phyloP scores from a whole-genome alignment of 2,329 filamentous ascomycete species.

The Onygenales sp. region DNA sequence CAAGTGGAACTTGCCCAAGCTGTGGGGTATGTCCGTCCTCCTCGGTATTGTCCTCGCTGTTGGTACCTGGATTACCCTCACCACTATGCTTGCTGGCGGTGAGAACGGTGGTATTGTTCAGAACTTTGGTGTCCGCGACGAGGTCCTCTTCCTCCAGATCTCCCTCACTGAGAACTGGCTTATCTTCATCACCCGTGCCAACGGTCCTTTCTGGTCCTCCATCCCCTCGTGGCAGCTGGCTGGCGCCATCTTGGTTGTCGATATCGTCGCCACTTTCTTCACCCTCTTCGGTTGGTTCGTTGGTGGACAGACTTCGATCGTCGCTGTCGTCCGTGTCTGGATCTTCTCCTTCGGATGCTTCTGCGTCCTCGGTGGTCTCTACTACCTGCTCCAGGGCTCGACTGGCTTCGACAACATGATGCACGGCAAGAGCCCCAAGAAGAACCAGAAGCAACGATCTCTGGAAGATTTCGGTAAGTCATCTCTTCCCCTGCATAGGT shows the following conservation, averaged over 20 bases:
- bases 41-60: constrained; percentile 71
- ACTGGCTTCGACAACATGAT: constrained; percentile 82
- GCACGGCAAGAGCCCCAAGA: constrained; percentile 79
- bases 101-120: constrained; percentile 76
- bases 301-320: constrained; percentile 60
- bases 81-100: constrained; percentile 64
- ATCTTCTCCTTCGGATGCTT: constrained; percentile 86
- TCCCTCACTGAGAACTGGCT: constrained; percentile 91
- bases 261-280: constrained; percentile 78
- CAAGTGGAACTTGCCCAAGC: constrained; percentile 91
- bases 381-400: constrained; percentile 75
- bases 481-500: constrained; percentile 2
- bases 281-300: constrained; percentile 78
- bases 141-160: constrained; percentile 81
- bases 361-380: constrained; percentile 67
- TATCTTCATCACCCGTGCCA: constrained; percentile 91
- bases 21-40: constrained; percentile 85
- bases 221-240: constrained; percentile 77
- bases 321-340: constrained; percentile 81
- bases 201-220: constrained; percentile 85
- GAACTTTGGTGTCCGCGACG: constrained; percentile 74
- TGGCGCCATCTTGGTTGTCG: constrained; percentile 70
- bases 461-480: constrained; percentile 81
- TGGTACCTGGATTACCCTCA: constrained; percentile 82
- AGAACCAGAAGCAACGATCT: constrained; percentile 71